These are phyloP conservation scores for Ceriops tagal DNA, from an alignment of 345 rosid genomes.

Conservation along the genomic window DNA sequence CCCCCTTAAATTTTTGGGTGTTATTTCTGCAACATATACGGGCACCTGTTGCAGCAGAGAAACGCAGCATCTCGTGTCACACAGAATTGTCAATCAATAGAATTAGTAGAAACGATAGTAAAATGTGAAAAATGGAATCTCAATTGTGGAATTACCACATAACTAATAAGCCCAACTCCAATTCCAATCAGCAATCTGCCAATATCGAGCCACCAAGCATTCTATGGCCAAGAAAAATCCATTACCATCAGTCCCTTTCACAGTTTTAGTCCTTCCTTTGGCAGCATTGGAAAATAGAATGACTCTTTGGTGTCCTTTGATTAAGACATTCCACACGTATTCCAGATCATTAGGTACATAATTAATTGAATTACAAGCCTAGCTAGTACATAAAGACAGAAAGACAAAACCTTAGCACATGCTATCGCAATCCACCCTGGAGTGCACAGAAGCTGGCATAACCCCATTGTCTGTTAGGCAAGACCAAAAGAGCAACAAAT, in stretches of 20 bases:
- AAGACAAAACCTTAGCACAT: conserved; percentile 37
- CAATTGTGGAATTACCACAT: conserved; percentile 32
- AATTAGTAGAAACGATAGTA: background rate
- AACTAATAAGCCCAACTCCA: conserved; percentile 37
- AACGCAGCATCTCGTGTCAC: background rate
- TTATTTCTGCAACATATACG: conserved; percentile 26
- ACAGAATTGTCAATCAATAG: too few species aligned
- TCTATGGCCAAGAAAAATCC: conserved; percentile 18
- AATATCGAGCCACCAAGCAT: conserved; percentile 30
- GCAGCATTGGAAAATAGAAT: too few species aligned
- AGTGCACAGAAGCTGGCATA: conserved; percentile 35
- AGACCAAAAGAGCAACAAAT: background rate
- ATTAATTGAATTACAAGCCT: too few species aligned
- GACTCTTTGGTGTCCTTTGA: too few species aligned
- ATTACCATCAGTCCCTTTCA: too few species aligned
- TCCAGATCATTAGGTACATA: too few species aligned
- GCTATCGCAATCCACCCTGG: conserved; percentile 52
- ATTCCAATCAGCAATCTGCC: conserved; percentile 40
- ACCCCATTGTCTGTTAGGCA: conserved; percentile 34
- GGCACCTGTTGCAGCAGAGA: conserved; percentile 14
- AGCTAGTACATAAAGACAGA: background rate
- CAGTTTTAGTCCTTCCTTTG: too few species aligned
- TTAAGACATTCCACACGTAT: too few species aligned
- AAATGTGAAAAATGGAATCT: background rate
- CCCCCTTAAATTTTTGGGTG: conserved; percentile 31